Base-by-base conservation (phyloP, 306 rosid species). In the Myrica gale region DNA sequence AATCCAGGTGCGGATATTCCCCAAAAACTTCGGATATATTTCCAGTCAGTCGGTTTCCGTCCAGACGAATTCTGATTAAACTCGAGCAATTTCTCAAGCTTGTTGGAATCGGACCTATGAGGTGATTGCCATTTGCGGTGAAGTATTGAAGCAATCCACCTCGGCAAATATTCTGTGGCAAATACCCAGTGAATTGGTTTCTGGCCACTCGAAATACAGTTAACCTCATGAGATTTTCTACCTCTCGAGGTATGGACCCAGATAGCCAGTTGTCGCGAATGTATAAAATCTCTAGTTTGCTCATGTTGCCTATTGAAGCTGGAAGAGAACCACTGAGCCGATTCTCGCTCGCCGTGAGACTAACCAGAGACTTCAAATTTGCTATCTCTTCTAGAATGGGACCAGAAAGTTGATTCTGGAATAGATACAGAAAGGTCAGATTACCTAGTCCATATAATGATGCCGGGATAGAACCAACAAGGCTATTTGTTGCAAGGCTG, bases 341-440 rank as follows among this genome's bases (percentile, higher is more conserved):
- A 55, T 73, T 79, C 5, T 9, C 54, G 12, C 15, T 43, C 19
- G 66, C 17, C 13, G 79, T 43, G 12, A 83, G 57, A 76, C 68
- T 9, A 37, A 72, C 21, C 67, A 83, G 86, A 56, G 86, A 83
- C 60, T 55, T 75, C 60, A 79, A 60, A 8, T 54, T 58, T 72
- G 81, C 86, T 20, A 79, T 79, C 13, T 76, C 62, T 51, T 76
- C 60, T 5, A 84, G 74, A 63, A 83, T 76, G 37, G 78, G 42
- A 48, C 86, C 86, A 0, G 70, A 79, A 68, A 83, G 84, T 1
- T 43, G 57, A 52, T 83, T 83, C 19, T 78, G 73, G 16, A 58
- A 16, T 21, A 83, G 78, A 44, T 7, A 15, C 6, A 80, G 46
- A 41, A 5, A 0, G 4, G 46, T 20, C 21, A 80, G 83, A 43